phyloP scores from a whole-genome alignment of 2,329 filamentous ascomycete genomes.

The Trichoderma gracile region DNA sequence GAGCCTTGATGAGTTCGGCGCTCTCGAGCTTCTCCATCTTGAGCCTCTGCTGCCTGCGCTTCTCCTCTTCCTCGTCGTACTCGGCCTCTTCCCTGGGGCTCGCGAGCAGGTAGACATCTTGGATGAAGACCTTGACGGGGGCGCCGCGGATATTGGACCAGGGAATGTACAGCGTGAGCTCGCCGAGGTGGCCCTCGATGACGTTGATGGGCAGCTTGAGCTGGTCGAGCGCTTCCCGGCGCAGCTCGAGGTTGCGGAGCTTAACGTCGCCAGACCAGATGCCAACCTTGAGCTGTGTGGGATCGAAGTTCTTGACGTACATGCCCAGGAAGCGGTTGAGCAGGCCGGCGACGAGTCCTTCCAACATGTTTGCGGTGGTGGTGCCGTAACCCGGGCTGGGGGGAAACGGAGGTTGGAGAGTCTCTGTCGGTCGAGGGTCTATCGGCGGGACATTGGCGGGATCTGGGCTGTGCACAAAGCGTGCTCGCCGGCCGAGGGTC shows the following conservation, averaged over 20 bases:
- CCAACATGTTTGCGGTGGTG: conserved; percentile 73
- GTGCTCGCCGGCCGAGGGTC: conserved; percentile 22
- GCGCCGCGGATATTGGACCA: conserved; percentile 97
- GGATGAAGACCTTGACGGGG: conserved; percentile 90
- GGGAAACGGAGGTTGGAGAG: conserved; percentile 28
- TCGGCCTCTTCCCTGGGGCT: conserved; percentile 94
- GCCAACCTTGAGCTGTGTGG: conserved; percentile 94
- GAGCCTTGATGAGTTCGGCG: conserved; percentile 89
- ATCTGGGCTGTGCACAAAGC: conserved; percentile 1
- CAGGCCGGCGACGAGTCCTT: conserved; percentile 93
- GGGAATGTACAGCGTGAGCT: conserved; percentile 89
- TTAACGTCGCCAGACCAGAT: conserved; percentile 99
- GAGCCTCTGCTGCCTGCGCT: conserved; percentile 78
- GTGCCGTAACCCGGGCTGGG: conserved; percentile 73
- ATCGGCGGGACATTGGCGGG: conserved; percentile 29
- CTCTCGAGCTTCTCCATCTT: conserved; percentile 99
- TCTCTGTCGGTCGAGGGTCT: conserved; percentile 19
- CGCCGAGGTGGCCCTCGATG: conserved; percentile 87
- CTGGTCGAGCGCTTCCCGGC: conserved; percentile 93
- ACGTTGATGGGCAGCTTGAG: conserved; percentile 96
- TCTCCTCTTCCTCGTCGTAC: conserved; percentile 91
- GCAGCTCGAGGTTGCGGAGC: conserved; percentile 86
- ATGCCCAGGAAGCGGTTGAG: conserved; percentile 99
- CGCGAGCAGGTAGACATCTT: conserved; percentile 94
- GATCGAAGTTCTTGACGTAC: conserved; percentile 99